Conservation (phyloP, 345 rosid species). For the Toxicodendron radicans region DNA sequence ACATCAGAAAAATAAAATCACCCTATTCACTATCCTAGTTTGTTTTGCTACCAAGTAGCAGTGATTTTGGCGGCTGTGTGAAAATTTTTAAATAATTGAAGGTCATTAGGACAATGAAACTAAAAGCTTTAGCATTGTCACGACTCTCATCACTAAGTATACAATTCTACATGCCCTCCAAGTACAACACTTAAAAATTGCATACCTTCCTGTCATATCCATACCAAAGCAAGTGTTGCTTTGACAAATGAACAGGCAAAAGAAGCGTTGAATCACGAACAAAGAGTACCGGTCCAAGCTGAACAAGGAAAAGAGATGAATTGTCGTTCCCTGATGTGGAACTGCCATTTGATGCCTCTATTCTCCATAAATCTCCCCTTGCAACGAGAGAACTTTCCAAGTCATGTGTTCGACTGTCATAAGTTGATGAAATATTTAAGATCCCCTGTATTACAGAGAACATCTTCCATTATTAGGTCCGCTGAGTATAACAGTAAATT, state of each 20-base stretch:
- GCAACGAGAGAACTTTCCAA: constrained; percentile 81
- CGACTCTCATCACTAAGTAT: neutral
- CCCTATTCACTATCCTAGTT: neutral
- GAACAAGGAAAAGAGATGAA: constrained; percentile 85
- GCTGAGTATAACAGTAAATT: neutral
- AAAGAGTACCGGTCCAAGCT: constrained; percentile 91
- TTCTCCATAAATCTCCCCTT: constrained; percentile 95
- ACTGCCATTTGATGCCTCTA: constrained; percentile 73
- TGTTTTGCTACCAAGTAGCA: neutral
- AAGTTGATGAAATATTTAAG: constrained; percentile 73
- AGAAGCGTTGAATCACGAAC: constrained; percentile 89
- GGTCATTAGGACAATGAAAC: neutral
- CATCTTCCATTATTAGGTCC: neutral
- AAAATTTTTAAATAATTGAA: neutral
- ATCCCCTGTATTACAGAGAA: constrained; percentile 48
- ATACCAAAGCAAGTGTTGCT: constrained; percentile 98
- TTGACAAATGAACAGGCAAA: constrained; percentile 85
- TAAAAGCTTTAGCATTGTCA: neutral
- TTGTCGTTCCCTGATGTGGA: constrained; percentile 63
- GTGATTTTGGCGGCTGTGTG: neutral
- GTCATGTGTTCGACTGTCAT: constrained; percentile 68
- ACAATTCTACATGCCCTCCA: neutral
- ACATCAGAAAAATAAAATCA: neutral
- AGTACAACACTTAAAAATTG: neutral
- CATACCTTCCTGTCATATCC: constrained; percentile 95